Base-by-base conservation (phyloP, 1,284 basidiomycete genomes). In the Cystobasidium pallidum region DNA sequence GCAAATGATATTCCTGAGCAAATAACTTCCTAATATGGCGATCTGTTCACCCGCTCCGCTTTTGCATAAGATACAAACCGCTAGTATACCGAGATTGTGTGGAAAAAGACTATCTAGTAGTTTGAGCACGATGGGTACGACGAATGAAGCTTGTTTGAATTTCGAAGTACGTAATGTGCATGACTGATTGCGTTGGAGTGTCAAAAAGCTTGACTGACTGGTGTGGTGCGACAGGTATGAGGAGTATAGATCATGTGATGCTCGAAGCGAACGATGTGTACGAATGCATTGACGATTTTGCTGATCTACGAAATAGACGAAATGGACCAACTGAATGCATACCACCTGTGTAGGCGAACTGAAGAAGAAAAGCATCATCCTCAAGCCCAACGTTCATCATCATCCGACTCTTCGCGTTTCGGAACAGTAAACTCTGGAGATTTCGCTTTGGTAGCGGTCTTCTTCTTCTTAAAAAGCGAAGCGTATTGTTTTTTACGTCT, bases 91-190 rank as follows among this genome's bases (percentile, higher is more conserved):
- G 4, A 34, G 30, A 26, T 11, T 11, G 13, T 21, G 28, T 30
- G 55, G 24, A 58, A 8, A 21, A 61, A 24, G n/a, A 39, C 39
- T 36, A 10, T 26, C 21, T 8, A 7, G 45, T 39, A 47, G 58
- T 36, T 61, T 17, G 43, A 24, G 39, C 43, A 61, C 58, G 58
- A 61, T 15, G 26, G 58, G 58, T 61, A 61, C 45, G 8, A 45
- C 26, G 3, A 45, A 45, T 15, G 11, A 45, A 45, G 19, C n/a
- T n/a, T n/a, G n/a, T n/a, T n/a, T n/a, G n/a, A n/a, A n/a, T n/a
- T n/a, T n/a, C n/a, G n/a, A n/a, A n/a, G n/a, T n/a, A n/a, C n/a
- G n/a, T n/a, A n/a, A n/a, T n/a, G n/a, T n/a, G n/a, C n/a, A n/a
- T n/a, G n/a, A n/a, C n/a, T n/a, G n/a, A n/a, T n/a, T n/a, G n/a